These are phyloP conservation scores for Mitragyna speciosa DNA, from an alignment of 257 asterid genomes.

Conservation along the genomic window DNA sequence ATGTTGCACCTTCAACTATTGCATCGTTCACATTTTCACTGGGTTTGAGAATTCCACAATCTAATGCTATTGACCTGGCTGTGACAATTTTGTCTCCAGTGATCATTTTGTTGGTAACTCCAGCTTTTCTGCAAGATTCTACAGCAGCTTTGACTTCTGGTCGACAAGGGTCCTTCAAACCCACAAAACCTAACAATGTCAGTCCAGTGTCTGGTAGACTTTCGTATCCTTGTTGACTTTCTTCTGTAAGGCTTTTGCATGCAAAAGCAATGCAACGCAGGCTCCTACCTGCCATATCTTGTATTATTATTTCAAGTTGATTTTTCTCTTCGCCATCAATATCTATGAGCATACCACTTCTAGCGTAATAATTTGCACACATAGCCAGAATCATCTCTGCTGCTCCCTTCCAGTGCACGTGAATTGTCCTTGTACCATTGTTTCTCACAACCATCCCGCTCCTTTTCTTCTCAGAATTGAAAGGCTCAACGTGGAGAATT, in stretches of 20 bases:
- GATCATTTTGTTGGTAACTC: too few species aligned
- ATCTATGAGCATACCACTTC: not conserved
- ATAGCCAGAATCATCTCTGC: not conserved
- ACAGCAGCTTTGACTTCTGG: too few species aligned
- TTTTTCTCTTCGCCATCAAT: not conserved
- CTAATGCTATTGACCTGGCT: too few species aligned
- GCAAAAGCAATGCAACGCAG: not conserved
- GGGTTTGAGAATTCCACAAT: too few species aligned
- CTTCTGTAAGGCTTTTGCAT: not conserved
- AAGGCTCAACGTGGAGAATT: not conserved
- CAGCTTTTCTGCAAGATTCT: too few species aligned
- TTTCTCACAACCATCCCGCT: not conserved
- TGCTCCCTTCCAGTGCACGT: not conserved
- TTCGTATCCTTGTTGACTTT: not conserved
- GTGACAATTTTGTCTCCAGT: too few species aligned
- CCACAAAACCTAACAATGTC: not conserved
- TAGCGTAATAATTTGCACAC: not conserved
- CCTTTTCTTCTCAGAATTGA: not conserved
- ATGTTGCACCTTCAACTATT: too few species aligned
- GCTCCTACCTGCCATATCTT: not conserved
- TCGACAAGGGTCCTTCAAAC: too few species aligned
- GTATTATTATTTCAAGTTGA: not conserved
- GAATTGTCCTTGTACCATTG: not conserved
- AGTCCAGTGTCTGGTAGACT: not conserved
- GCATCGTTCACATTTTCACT: too few species aligned